phyloP scores from a whole-genome alignment of 2,329 filamentous ascomycete genomes.

The Penicillium capsulatum region DNA sequence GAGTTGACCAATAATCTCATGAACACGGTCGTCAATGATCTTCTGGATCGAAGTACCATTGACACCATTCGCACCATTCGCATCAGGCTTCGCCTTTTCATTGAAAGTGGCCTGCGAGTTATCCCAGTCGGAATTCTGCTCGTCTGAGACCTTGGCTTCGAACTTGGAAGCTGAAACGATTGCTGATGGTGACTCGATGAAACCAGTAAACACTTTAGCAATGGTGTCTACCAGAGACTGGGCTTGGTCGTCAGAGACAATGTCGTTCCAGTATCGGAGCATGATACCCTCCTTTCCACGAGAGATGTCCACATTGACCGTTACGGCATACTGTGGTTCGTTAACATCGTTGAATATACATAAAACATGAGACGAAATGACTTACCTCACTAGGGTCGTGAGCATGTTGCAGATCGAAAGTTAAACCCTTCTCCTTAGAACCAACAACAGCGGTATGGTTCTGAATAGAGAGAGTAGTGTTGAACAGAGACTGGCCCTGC shows the following conservation, averaged over 20 bases:
- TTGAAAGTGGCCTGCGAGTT: constrained; percentile 14
- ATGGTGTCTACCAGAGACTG: constrained; percentile 29
- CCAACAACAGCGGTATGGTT: constrained; percentile 28
- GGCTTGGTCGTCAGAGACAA: constrained; percentile 35
- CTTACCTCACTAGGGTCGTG: constrained; percentile 40
- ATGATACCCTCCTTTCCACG: constrained; percentile 35
- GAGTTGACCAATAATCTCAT: constrained; percentile 33
- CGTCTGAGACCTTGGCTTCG: constrained; percentile 1
- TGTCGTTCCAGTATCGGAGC: constrained; percentile 40
- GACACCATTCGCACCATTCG: constrained; percentile 9
- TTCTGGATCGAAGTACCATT: constrained; percentile 27
- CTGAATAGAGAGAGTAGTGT: constrained; percentile 43
- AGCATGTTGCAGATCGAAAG: constrained; percentile 30
- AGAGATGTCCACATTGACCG: constrained; percentile 39
- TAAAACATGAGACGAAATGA: neutral
- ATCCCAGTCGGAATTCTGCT: constrained; percentile 10
- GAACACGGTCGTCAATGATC: constrained; percentile 34
- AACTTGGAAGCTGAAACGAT: constrained; percentile 24
- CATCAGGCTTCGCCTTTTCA: constrained; percentile 10
- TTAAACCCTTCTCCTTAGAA: constrained; percentile 24
- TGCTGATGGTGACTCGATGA: constrained; percentile 28
- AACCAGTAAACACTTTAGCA: constrained; percentile 31
- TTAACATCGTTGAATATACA: constrained; percentile 7
- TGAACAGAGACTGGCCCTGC: constrained; percentile 38
- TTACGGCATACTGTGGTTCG: constrained; percentile 34